A percentile compares a stretch with the other conserved stretches of the same genome.
Evolutionary conservation across 768 basidiomycete species (phyloP).

Genomic region (Rhizopogon vulgaris): DNA sequence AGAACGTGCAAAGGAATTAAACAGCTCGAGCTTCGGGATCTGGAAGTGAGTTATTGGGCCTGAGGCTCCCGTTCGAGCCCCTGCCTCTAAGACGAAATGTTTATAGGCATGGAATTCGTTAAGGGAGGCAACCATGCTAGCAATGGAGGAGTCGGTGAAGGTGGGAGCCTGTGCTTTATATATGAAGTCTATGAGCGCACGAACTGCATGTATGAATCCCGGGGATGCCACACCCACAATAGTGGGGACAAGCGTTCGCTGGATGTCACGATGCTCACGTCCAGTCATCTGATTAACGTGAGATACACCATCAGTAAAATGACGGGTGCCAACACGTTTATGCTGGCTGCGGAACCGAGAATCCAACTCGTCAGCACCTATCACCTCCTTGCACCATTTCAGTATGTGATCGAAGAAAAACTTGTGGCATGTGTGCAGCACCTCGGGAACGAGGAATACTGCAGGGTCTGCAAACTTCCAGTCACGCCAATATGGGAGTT

Average conservation of each 20-base stretch:
- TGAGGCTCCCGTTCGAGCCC: not conserved
- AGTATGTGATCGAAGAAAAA: not conserved
- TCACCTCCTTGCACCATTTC: not conserved
- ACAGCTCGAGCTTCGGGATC: slow-evolving; percentile 38
- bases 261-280: slow-evolving; percentile 30
- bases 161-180: slow-evolving; percentile 1
- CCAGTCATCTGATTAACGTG: slow-evolving; percentile 36
- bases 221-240: slow-evolving; percentile 9
- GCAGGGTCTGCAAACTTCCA: slow-evolving; percentile 28
- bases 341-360: not conserved
- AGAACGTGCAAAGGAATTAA: slow-evolving; percentile 25
- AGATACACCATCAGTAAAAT: slow-evolving; percentile 33
- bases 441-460: slow-evolving; percentile 29
- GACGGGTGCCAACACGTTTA: slow-evolving; percentile 24
- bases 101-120: not conserved
- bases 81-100: not conserved
- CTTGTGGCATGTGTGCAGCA: slow-evolving; percentile 8
- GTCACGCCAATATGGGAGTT: slow-evolving; percentile 31
- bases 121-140: not conserved
- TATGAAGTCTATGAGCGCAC: not conserved
- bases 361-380: not conserved
- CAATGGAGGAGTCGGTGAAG: not conserved
- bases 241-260: slow-evolving; percentile 26
- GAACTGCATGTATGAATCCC: not conserved
- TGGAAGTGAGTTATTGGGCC: slow-evolving; percentile 20